phyloP scores from a whole-genome alignment of 192 early-diverging fungal species.

The Irineochytrium annulatum region DNA sequence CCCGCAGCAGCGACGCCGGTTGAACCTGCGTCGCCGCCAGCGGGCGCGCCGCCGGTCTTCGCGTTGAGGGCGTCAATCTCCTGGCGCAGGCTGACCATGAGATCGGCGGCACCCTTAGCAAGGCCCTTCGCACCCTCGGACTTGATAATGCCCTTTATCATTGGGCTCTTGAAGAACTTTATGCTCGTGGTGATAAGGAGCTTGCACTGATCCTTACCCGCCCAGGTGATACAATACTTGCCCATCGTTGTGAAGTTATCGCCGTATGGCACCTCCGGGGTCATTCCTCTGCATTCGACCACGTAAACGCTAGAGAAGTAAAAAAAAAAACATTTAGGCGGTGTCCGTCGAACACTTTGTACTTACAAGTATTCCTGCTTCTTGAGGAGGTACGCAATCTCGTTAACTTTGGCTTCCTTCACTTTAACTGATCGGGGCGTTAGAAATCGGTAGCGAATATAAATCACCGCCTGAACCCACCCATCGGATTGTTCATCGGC shows the following conservation, averaged over 20 bases:
- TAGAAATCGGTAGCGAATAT: neutral
- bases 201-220: conserved; percentile 43
- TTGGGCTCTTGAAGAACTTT: conserved; percentile 63
- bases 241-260: conserved; percentile 63
- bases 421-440: conserved; percentile 48
- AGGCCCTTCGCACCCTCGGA: neutral
- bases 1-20: neutral
- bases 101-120: neutral
- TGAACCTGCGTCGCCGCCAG: neutral
- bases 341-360: neutral
- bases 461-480: conserved; percentile 24
- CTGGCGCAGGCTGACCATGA: neutral
- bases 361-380: conserved; percentile 57
- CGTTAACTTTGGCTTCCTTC: conserved; percentile 63
- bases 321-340: too few relatives aligned
- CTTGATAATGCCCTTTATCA: conserved; percentile 55
- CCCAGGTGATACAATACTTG: conserved; percentile 68
- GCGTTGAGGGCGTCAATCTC: neutral
- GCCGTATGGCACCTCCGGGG: conserved; percentile 62
- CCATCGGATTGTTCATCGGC: conserved; percentile 69
- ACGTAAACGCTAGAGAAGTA: conserved; percentile 38
- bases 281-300: conserved; percentile 38
- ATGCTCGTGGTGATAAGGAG: conserved; percentile 53
- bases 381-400: conserved; percentile 51
- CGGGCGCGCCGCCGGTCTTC: neutral